Evolutionary conservation across 441 rosid genomes (phyloP).

Genomic region (Manihot esculenta): DNA sequence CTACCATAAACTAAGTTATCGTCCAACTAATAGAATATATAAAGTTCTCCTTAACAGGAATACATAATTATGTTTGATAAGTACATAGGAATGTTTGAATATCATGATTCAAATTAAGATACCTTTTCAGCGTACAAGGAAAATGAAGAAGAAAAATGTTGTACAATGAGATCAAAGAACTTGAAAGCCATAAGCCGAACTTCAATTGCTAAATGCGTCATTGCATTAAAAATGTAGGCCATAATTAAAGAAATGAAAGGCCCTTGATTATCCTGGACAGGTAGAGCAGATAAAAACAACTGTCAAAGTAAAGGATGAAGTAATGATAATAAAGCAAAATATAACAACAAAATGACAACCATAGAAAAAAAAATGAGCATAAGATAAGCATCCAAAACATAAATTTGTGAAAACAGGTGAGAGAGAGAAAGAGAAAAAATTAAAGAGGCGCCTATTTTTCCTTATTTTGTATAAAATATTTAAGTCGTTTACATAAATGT

Average conservation of each 20-base stretch:
- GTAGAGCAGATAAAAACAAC: not conserved
- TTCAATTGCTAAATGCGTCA: slow-evolving; percentile 51
- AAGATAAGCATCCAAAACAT: not conserved
- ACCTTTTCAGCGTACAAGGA: slow-evolving; percentile 79
- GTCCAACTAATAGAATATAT: too few relatives aligned
- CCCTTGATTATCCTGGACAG: slow-evolving; percentile 65
- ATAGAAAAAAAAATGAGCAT: not conserved
- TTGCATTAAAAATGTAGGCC: slow-evolving; percentile 78
- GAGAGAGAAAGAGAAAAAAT: not conserved
- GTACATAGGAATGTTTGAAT: not conserved
- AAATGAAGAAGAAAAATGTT: slow-evolving; percentile 63
- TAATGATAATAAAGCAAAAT: too few relatives aligned
- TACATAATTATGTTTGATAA: too few relatives aligned
- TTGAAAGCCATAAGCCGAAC: too few relatives aligned
- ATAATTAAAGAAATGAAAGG: slow-evolving; percentile 64
- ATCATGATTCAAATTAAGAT: slow-evolving; percentile 19
- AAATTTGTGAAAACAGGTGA: not conserved
- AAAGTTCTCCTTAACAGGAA: too few relatives aligned
- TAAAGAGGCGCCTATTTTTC: too few relatives aligned
- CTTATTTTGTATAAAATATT: too few relatives aligned
- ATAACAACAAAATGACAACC: not conserved
- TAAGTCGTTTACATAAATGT: too few relatives aligned
- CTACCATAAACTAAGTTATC: too few relatives aligned
- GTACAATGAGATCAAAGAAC: too few relatives aligned
- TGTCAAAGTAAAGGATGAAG: too few relatives aligned